Percentiles rank a stretch among this genome's conserved stretches.
phyloP scores from a whole-genome alignment of 2,329 filamentous ascomycete genomes.

The Colletotrichum magnum region DNA sequence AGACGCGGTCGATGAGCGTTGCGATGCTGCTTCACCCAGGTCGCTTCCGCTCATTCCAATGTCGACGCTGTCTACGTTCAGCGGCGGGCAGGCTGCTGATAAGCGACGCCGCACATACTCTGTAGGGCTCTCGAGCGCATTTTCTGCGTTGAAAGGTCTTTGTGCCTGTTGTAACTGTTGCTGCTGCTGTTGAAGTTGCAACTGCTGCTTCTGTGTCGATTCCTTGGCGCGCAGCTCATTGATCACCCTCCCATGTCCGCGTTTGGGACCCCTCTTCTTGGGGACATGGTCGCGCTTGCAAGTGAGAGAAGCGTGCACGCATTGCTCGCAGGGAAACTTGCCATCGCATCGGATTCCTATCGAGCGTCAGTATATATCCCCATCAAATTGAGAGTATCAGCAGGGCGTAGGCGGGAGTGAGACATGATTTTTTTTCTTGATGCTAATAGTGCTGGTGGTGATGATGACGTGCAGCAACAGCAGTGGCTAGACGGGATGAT shows the following conservation, averaged over 20 bases:
- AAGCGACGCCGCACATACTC: conserved; percentile 46
- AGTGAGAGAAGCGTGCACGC: conserved; percentile 69
- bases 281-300: conserved; percentile 77
- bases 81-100: conserved; percentile 41
- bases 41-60: conserved; percentile 39
- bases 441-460: neutral
- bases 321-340: conserved; percentile 71
- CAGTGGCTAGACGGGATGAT: conserved; percentile 26
- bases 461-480: conserved; percentile 34
- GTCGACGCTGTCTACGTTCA: conserved; percentile 41
- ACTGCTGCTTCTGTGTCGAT: conserved; percentile 50
- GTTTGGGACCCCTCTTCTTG: conserved; percentile 75
- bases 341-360: conserved; percentile 62
- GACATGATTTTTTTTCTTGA: conserved; percentile 9
- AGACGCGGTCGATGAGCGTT: conserved; percentile 41
- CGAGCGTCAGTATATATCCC: neutral
- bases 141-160: conserved; percentile 36
- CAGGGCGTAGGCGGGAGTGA: neutral
- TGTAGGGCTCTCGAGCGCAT: conserved; percentile 50
- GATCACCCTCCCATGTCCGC: conserved; percentile 73
- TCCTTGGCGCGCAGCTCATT: conserved; percentile 70
- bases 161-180: conserved; percentile 10
- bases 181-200: conserved; percentile 41
- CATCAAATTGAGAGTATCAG: neutral
- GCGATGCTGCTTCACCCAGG: conserved; percentile 33